Evolutionary conservation across 2,329 filamentous ascomycete genomes (phyloP).

Genomic region (Sordariomycetes sp.): DNA sequence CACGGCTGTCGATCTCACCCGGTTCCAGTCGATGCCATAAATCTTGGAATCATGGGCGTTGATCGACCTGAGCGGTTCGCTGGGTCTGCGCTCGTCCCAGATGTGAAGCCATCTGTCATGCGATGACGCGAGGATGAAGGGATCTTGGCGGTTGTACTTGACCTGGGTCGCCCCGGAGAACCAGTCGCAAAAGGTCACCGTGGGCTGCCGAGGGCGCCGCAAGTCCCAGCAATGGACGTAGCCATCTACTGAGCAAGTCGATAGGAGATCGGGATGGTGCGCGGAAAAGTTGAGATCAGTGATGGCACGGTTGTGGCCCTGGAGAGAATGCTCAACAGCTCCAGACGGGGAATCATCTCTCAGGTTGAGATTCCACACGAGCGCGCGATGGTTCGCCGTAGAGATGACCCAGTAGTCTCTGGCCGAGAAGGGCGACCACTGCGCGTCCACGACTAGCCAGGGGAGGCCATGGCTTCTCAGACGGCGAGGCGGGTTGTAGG

Average conservation of each 20-base stretch:
- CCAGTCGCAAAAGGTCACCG: slow-evolving; percentile 80
- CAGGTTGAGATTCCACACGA: slow-evolving; percentile 85
- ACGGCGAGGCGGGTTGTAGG: slow-evolving; percentile 74
- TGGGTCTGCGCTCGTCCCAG: slow-evolving; percentile 77
- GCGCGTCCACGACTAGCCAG: slow-evolving; percentile 93
- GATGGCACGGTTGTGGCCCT: slow-evolving; percentile 74
- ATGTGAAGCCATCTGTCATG: slow-evolving; percentile 81
- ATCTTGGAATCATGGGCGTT: slow-evolving; percentile 86
- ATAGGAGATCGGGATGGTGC: slow-evolving; percentile 77
- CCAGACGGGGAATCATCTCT: slow-evolving; percentile 57
- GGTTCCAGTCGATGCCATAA: slow-evolving; percentile 91
- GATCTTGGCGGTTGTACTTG: slow-evolving; percentile 82
- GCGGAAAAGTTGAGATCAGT: slow-evolving; percentile 96
- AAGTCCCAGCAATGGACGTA: slow-evolving; percentile 92
- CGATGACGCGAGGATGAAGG: slow-evolving; percentile 78
- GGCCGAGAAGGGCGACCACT: slow-evolving; percentile 88
- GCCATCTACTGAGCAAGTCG: slow-evolving; percentile 85
- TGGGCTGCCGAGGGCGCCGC: slow-evolving; percentile 57
- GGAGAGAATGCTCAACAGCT: slow-evolving; percentile 74
- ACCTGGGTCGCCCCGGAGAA: slow-evolving; percentile 88
- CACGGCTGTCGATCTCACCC: slow-evolving; percentile 56
- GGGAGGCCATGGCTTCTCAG: slow-evolving; percentile 70
- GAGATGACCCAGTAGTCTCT: slow-evolving; percentile 90
- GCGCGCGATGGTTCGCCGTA: slow-evolving; percentile 84
- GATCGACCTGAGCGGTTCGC: slow-evolving; percentile 68